Percentiles rank a stretch among this genome's conserved stretches.
phyloP scores from a whole-genome alignment of 1,284 basidiomycete species.

The Melampsora larici-populina region DNA sequence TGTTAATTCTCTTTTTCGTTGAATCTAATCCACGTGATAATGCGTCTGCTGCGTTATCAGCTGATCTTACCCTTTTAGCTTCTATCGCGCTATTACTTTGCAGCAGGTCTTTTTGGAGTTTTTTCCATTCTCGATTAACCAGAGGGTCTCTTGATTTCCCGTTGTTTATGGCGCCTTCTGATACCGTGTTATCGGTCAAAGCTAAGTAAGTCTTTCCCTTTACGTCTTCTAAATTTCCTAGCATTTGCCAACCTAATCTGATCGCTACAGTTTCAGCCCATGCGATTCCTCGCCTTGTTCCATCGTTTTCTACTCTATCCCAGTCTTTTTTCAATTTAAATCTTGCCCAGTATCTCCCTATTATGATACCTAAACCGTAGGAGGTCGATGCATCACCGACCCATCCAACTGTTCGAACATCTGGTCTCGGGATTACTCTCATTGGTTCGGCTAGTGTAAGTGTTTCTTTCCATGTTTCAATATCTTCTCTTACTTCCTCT shows the following conservation, averaged over 20 bases:
- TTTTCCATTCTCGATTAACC: conserved; percentile 18
- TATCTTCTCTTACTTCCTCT: background rate
- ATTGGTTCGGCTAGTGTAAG: background rate
- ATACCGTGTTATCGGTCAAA: too few relatives aligned
- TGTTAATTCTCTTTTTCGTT: background rate
- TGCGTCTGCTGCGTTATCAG: too few relatives aligned
- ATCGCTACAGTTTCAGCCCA: conserved; percentile 15
- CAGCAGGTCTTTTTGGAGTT: background rate
- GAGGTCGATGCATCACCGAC: conserved; percentile 8
- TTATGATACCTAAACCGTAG: background rate
- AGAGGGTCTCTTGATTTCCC: background rate
- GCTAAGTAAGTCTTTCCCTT: too few relatives aligned
- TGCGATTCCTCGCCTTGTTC: background rate
- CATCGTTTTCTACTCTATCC: too few relatives aligned
- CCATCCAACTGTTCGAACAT: background rate
- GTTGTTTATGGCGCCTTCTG: too few relatives aligned
- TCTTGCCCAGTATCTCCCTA: background rate
- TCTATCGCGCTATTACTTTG: too few relatives aligned
- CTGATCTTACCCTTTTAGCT: too few relatives aligned
- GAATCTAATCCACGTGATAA: background rate
- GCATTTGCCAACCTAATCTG: too few relatives aligned
- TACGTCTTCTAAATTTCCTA: too few relatives aligned
- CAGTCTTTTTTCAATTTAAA: background rate
- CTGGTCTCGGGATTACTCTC: background rate
- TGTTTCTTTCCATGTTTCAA: background rate